A percentile compares a stretch with the other conserved stretches of the same genome.
Evolutionary conservation across 768 basidiomycete species (phyloP).

Genomic region (Saitozyma podzolica): DNA sequence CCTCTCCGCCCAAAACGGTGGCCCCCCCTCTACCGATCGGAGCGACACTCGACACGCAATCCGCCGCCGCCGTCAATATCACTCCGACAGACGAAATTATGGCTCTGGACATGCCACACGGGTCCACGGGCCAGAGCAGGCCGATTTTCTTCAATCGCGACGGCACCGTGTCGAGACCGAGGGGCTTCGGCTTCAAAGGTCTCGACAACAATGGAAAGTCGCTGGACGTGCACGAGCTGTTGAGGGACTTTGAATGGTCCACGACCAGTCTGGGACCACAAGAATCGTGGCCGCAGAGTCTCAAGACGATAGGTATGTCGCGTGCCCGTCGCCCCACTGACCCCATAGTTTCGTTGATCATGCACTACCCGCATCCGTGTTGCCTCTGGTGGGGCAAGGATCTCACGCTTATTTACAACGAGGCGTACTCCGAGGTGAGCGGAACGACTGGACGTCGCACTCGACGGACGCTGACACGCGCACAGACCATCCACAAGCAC

Average conservation of each 20-base stretch:
- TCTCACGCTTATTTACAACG: slow-evolving; percentile 47
- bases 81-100: slow-evolving; percentile 26
- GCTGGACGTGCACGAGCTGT: slow-evolving; percentile 36
- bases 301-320: slow-evolving; percentile 38
- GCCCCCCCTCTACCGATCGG: background rate
- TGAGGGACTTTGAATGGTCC: slow-evolving; percentile 45
- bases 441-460: no score
- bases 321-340: background rate
- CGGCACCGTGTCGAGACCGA: slow-evolving; percentile 25
- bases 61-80: background rate
- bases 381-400: slow-evolving; percentile 51
- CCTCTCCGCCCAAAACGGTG: background rate
- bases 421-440: slow-evolving; percentile 38
- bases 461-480: background rate
- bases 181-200: background rate
- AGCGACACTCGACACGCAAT: background rate
- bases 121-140: background rate
- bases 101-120: slow-evolving; percentile 16
- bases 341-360: slow-evolving; percentile 22
- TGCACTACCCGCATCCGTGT: slow-evolving; percentile 45
- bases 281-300: slow-evolving; percentile 42
- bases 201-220: slow-evolving; percentile 6
- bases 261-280: slow-evolving; percentile 41
- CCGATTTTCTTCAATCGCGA: slow-evolving; percentile 34
- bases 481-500: slow-evolving; percentile 42